Base-by-base conservation (phyloP, 768 basidiomycete species). In the Rhodotorula kratochvilovae region DNA sequence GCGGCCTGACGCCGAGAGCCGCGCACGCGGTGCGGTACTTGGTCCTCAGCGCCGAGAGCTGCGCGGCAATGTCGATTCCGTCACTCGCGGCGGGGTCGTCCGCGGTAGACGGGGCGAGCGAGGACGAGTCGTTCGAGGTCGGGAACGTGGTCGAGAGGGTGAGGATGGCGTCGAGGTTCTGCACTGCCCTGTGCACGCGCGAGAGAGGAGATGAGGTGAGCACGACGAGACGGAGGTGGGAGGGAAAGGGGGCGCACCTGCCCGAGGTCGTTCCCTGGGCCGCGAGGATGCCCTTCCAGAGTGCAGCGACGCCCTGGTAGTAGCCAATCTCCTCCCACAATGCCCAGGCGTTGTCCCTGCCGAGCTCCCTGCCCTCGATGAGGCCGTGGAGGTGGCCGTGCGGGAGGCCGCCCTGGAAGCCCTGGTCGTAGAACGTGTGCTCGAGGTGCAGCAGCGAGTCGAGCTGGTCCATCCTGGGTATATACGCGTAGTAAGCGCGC, bases 301-400 rank as follows among this genome's bases (percentile, higher is more conserved):
- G 85, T 65, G 77, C 71, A 5, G 91, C 91, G 76, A 89, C 89
- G 11, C 93, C 95, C 76, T 94, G 86, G 79, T 94, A 94, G 77
- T 88, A 97, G 3, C 91, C 93, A 21, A 99, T 85, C 80, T 99
- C 95, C 80, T 97, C 94, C 92, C 93, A 97, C 81, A 96, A 87
- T 80, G 95, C 93, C 80, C 88, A 97, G 0, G 90, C 91, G 76
- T 95, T 93, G 76, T 92, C 89, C 65, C 88, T 85, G 3, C 93
- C 95, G 27, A 97, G 84, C 0, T 89, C 89, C 23, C 92, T 84
- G 16, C 95, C 95, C 80, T 99, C 92, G 71, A 92, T 91, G 35
- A 90, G 81, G 4, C 95, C 93, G 76, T 95, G 93, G 12, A 93
- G 86, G 51, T 87, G 85, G 2, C 95, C 95, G 79, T 97, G 95